Conservation (phyloP, 2,329 filamentous ascomycete species). For the Colletotrichum cordylinicola region DNA sequence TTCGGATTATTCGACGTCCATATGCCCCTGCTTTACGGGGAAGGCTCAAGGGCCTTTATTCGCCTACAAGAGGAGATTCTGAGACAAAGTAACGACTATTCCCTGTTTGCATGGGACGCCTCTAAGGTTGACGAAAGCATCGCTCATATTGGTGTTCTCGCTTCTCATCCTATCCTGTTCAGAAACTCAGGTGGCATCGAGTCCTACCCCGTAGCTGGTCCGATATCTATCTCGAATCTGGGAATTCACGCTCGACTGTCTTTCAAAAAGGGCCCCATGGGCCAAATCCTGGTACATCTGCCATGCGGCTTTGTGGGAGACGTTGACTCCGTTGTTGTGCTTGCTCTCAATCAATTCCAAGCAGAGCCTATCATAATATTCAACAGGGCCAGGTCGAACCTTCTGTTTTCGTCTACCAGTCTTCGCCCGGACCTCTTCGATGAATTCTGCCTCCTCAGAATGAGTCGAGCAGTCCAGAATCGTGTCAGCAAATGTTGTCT, state of each 20-base stretch:
- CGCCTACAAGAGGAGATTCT: conserved; percentile 24
- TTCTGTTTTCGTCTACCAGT: neutral
- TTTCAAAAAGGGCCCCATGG: accelerated
- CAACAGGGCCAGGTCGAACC: neutral
- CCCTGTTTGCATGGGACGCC: neutral
- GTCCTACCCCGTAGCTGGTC: neutral
- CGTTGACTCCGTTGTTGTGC: accelerated
- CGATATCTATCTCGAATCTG: accelerated
- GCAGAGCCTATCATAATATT: neutral
- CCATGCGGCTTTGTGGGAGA: neutral
- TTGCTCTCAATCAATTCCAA: neutral
- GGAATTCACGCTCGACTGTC: neutral
- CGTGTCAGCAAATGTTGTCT: neutral
- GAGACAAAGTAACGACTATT: neutral
- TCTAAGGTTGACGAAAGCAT: accelerated
- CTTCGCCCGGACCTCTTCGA: neutral
- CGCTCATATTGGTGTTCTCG: neutral
- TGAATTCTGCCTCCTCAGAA: accelerated
- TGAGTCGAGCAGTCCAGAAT: neutral
- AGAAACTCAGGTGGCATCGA: neutral
- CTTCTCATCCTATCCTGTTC: accelerated
- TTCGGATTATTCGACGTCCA: conserved; percentile 33
- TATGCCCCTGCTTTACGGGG: conserved; percentile 33
- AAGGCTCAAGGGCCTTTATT: conserved; percentile 29
- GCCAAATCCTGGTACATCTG: neutral